Percentiles rank a stretch among this genome's conserved stretches.
These are phyloP conservation scores for Amanita pallidorosea DNA, from an alignment of 768 basidiomycete species.

Conservation along the genomic window DNA sequence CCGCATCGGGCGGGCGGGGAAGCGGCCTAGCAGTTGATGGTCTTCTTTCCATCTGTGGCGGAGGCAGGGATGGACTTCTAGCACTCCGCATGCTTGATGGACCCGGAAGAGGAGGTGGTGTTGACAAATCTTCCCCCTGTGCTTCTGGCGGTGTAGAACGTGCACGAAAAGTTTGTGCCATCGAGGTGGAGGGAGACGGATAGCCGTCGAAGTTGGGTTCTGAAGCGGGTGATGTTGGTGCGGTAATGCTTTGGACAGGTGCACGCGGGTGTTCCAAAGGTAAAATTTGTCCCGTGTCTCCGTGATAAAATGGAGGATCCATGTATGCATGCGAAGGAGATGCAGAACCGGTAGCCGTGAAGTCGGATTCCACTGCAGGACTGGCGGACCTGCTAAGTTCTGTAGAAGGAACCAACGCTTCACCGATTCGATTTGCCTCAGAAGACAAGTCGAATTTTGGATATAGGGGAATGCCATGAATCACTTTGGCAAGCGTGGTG, in stretches of 20 bases:
- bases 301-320: constrained; percentile 29
- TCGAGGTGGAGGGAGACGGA: neutral
- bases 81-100: neutral
- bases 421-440: constrained; percentile 20
- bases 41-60: neutral
- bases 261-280: constrained; percentile 23
- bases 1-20: neutral
- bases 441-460: constrained; percentile 21
- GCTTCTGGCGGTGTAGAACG: constrained; percentile 15
- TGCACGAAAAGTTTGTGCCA: constrained; percentile 4
- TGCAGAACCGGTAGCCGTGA: constrained; percentile 25
- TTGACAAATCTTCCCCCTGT: neutral
- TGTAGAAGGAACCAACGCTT: constrained; percentile 18
- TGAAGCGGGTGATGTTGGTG: neutral
- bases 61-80: constrained; percentile 2
- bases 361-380: constrained; percentile 39
- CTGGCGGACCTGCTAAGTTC: constrained; percentile 19
- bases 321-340: constrained; percentile 35
- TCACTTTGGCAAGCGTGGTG: constrained; percentile 28
- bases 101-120: neutral
- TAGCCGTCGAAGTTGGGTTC: neutral
- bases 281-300: constrained; percentile 22
- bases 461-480: constrained; percentile 29
- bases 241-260: neutral
- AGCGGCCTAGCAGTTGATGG: neutral